Conservation (phyloP, 2,329 filamentous ascomycete species). For the Venturia oleaginea region DNA sequence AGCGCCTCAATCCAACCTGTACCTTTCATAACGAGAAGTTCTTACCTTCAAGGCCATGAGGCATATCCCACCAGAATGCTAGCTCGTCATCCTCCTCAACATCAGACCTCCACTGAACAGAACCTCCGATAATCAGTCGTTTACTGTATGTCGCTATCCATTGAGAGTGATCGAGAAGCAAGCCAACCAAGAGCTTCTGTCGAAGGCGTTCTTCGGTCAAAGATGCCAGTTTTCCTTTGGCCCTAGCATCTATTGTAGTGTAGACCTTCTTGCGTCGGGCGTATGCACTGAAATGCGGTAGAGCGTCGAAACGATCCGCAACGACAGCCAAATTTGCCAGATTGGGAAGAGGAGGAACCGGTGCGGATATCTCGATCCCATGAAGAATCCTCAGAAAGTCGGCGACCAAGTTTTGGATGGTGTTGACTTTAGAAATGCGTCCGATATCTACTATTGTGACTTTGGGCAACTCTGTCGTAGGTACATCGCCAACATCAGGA, state of each 20-base stretch:
- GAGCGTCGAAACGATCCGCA: conserved; percentile 64
- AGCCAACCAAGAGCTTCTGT: conserved; percentile 59
- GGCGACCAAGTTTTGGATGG: conserved; percentile 52
- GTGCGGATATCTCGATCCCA: conserved; percentile 36
- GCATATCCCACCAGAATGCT: conserved; percentile 64
- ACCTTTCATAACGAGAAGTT: neutral
- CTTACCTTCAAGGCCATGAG: conserved; percentile 55
- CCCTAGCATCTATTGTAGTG: conserved; percentile 34
- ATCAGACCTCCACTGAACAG: conserved; percentile 45
- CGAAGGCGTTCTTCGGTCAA: conserved; percentile 56
- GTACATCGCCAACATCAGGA: conserved; percentile 41
- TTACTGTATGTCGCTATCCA: conserved; percentile 54
- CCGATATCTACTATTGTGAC: conserved; percentile 60
- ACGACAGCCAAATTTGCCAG: conserved; percentile 60
- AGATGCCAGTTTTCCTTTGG: conserved; percentile 25
- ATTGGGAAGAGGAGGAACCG: conserved; percentile 50
- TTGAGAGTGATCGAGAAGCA: conserved; percentile 53
- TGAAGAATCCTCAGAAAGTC: conserved; percentile 63
- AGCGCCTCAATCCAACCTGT: neutral
- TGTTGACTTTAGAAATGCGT: conserved; percentile 51
- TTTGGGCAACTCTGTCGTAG: conserved; percentile 48
- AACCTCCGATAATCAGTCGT: conserved; percentile 59
- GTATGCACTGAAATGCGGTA: conserved; percentile 45
- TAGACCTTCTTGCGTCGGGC: conserved; percentile 39
- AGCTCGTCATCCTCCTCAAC: conserved; percentile 26